Evolutionary conservation across 2,329 filamentous ascomycete species (phyloP), one percentile per base, ranked within the genome.

Genomic region (Colletotrichum endophyticum): DNA sequence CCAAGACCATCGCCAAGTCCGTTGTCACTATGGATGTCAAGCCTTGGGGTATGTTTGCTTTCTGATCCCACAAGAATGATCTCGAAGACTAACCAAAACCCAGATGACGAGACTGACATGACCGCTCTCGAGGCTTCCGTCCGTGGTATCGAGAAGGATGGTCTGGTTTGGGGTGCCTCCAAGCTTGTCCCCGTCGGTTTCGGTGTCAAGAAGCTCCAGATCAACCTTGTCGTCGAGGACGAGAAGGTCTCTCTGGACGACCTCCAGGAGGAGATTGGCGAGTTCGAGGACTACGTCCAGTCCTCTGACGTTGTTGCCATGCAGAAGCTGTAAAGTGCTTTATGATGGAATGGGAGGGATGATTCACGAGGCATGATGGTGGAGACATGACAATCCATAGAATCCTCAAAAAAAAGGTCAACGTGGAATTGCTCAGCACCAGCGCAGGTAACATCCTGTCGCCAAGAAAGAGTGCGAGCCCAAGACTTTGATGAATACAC

Each of bases 131-230:
- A 98, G 90, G 90, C 87, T 36, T 89, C 93, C 79, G 96, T 99
- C 81, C 94, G 95, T 83, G 87, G 89, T 80, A 96, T 99, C 81
- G 92, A 96, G 88, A 93, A 94, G 91, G 96, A 99, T 66, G 97
- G 97, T 89, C 95, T 99, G 78, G 93, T 98, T 79, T 99, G 97
- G 97, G 96, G 96, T 93, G 93, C 91, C 80, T 96, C 95, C 86
- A 95, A 97, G 91, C 90, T 98, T 80, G 94, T 98, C 69, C 87
- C 96, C 80, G 94, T 99, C 83, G 96, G 96, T 84, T 99, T 95
- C 91, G 97, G 97, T 91, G 98, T 99, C 91, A 97, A 95, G 92
- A 99, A 99, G 93, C 93, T 99, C 79, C 96, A 99, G 92, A 98
- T 99, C 91, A 99, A 95, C 94, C 88, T 99, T 81, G 96, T 99